A percentile compares a stretch with the other conserved stretches of the same genome.
Evolutionary conservation across 768 basidiomycete genomes (phyloP).

Genomic region (Hypholoma fasciculare): DNA sequence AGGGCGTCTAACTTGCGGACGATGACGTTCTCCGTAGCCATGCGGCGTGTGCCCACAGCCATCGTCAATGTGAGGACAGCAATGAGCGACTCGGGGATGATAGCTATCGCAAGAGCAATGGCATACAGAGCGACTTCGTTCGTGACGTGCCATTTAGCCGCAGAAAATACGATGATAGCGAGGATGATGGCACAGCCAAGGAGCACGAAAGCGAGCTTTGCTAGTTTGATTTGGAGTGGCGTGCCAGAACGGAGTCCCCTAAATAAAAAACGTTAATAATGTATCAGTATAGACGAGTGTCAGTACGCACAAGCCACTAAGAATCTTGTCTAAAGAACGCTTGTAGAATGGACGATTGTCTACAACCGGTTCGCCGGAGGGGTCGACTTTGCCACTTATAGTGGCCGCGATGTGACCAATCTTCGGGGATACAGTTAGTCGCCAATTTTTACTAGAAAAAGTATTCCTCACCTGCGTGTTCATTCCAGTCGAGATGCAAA

Average conservation of each 20-base stretch:
- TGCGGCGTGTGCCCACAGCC: constrained; percentile 54
- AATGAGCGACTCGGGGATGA: constrained; percentile 42
- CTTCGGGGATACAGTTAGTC: constrained; percentile 12
- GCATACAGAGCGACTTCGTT: constrained; percentile 36
- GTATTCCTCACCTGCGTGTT: constrained; percentile 41
- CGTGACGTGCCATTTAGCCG: constrained; percentile 29
- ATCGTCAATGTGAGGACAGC: constrained; percentile 58
- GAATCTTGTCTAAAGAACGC: constrained; percentile 21
- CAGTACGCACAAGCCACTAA: constrained; percentile 26
- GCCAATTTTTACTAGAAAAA: background rate
- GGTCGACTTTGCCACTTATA: constrained; percentile 27
- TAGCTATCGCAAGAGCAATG: constrained; percentile 38
- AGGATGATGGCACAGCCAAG: constrained; percentile 35
- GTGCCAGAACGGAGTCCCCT: constrained; percentile 36
- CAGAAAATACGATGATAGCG: constrained; percentile 38
- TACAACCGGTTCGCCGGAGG: constrained; percentile 13
- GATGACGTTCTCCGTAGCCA: constrained; percentile 59
- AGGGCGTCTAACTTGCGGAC: constrained; percentile 64
- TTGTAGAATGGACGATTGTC: constrained; percentile 21
- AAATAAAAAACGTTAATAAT: background rate
- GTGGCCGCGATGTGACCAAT: constrained; percentile 39
- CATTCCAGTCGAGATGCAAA: constrained; percentile 53
- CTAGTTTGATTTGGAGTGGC: constrained; percentile 37
- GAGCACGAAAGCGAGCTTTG: constrained; percentile 34
- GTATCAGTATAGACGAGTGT: background rate